phyloP scores from a whole-genome alignment of 1,284 basidiomycete genomes.

The Trichosporon sp. region DNA sequence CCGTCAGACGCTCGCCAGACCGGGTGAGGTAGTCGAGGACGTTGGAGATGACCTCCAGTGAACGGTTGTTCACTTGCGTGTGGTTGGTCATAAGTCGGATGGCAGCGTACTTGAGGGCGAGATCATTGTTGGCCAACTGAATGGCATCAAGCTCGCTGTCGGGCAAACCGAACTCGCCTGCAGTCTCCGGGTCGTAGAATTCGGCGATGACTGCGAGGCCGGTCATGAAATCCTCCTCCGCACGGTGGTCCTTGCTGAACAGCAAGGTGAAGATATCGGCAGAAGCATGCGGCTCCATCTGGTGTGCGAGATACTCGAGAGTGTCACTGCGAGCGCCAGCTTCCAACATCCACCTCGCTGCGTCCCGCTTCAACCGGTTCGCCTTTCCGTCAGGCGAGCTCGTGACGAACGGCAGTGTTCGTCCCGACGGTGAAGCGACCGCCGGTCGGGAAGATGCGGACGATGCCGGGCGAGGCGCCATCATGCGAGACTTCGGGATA shows the following conservation, averaged over 20 bases:
- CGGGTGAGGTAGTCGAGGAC: constrained; percentile 73
- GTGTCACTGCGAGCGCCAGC: constrained; percentile 71
- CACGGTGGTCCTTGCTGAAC: constrained; percentile 95
- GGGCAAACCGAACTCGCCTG: constrained; percentile 63
- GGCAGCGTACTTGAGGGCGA: constrained; percentile 91
- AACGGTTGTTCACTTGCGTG: constrained; percentile 85
- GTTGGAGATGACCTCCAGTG: constrained; percentile 82
- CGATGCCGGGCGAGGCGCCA: constrained; percentile 27
- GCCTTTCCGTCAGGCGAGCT: constrained; percentile 73
- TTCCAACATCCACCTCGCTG: constrained; percentile 78
- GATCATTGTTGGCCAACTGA: constrained; percentile 87
- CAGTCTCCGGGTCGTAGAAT: constrained; percentile 68
- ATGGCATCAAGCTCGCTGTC: constrained; percentile 66
- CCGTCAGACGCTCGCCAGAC: constrained; percentile 77
- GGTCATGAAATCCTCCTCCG: constrained; percentile 86
- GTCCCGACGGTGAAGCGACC: constrained; percentile 4
- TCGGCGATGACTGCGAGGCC: constrained; percentile 75
- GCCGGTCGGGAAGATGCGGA: constrained; percentile 31
- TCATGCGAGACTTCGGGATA: constrained; percentile 37
- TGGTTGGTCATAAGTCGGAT: constrained; percentile 90
- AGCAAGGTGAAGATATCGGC: constrained; percentile 75
- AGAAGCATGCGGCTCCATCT: constrained; percentile 84
- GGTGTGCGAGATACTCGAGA: constrained; percentile 79
- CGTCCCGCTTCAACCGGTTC: constrained; percentile 74
- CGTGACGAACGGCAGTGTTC: constrained; percentile 65